Conservation (phyloP, 2,329 filamentous ascomycete species). For the Aspergillus tamarii region DNA sequence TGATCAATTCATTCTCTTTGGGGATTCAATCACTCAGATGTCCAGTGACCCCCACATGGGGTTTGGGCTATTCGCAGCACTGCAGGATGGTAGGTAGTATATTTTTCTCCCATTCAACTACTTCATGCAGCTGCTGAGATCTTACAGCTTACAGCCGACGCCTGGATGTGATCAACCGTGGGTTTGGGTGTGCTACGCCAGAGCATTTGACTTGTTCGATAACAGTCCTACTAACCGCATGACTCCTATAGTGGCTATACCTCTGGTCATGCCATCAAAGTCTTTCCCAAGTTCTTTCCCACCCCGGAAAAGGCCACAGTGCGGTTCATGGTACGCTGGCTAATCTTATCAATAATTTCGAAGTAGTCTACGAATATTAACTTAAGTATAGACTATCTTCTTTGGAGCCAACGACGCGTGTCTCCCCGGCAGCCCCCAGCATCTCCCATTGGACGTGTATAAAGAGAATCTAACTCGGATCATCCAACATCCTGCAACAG, state of each 20-base stretch:
- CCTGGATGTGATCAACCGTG: conserved; percentile 85
- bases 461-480: conserved; percentile 72
- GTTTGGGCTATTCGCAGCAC: conserved; percentile 73
- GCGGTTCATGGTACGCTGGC: conserved; percentile 45
- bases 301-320: conserved; percentile 58
- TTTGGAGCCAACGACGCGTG: conserved; percentile 91
- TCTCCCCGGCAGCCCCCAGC: conserved; percentile 69
- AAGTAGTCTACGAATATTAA: not conserved
- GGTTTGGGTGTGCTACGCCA: conserved; percentile 61
- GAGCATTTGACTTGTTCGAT: not conserved
- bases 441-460: conserved; percentile 77
- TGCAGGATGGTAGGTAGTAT: conserved; percentile 65
- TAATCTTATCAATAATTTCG: not conserved
- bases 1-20: conserved; percentile 80
- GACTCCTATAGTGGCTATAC: conserved; percentile 69
- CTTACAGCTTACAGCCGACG: conserved; percentile 70
- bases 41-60: conserved; percentile 64
- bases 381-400: conserved; percentile 65
- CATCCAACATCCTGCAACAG: conserved; percentile 70
- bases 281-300: conserved; percentile 72
- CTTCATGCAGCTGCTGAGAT: conserved; percentile 14
- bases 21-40: conserved; percentile 83
- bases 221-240: conserved; percentile 15
- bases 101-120: not conserved
- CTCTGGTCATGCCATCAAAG: conserved; percentile 70